Conservation (phyloP, 305 asterid species). For the Caryopteris hybrid region DNA sequence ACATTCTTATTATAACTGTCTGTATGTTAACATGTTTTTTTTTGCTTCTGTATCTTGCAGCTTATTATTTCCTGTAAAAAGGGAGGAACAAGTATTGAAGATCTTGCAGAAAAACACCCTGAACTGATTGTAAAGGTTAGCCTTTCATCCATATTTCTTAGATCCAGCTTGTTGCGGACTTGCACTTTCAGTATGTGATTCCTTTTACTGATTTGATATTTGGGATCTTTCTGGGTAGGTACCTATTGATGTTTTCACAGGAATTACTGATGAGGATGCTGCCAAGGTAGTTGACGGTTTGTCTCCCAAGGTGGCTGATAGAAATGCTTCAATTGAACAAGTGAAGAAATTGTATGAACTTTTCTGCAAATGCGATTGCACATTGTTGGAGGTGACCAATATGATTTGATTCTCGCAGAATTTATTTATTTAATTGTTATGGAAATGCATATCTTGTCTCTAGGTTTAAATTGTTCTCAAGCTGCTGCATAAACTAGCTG, state of each 20-base stretch:
- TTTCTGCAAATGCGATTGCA: constrained; percentile 92
- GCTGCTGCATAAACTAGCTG: constrained; percentile 1
- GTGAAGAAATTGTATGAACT: constrained; percentile 91
- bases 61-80: constrained; percentile 88
- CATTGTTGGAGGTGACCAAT: constrained; percentile 68
- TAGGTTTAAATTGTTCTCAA: constrained; percentile 8
- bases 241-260: constrained; percentile 80
- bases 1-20: neutral
- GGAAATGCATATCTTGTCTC: neutral
- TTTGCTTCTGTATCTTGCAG: constrained; percentile 38
- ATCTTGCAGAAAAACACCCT: constrained; percentile 94
- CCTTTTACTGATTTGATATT: constrained; percentile 4
- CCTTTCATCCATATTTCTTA: constrained; percentile 5
- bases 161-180: constrained; percentile 6
- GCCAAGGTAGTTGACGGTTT: constrained; percentile 97
- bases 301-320: constrained; percentile 77
- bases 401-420: constrained; percentile 4
- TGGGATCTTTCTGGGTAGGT: constrained; percentile 43
- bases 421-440: neutral
- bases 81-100: constrained; percentile 99
- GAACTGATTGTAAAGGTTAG: constrained; percentile 83
- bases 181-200: neutral
- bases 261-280: constrained; percentile 93
- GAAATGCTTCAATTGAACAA: constrained; percentile 83
- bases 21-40: neutral